phyloP scores from a whole-genome alignment of 345 rosid species.

The Barbarea vulgaris region DNA sequence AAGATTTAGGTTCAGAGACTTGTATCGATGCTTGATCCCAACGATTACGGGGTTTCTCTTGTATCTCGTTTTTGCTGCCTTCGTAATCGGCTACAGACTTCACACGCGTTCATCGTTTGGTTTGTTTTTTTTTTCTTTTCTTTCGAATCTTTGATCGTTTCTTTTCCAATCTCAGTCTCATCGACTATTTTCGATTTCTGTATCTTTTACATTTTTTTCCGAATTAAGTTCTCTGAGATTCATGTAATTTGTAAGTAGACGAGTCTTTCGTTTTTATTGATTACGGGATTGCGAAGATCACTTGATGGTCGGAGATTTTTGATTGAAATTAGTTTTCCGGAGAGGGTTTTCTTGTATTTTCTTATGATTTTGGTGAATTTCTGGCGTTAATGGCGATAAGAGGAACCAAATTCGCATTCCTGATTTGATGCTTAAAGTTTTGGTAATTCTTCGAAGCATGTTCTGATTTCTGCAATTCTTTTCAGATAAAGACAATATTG shows the following conservation, averaged over 20 bases:
- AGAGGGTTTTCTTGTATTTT: too few relatives aligned
- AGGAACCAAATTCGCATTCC: too few relatives aligned
- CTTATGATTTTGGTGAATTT: neutral
- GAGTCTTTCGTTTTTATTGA: neutral
- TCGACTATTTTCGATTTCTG: neutral
- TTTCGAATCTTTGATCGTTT: constrained; percentile 5
- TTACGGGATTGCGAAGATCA: neutral
- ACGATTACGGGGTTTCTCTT: neutral
- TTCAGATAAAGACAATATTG: constrained; percentile 41
- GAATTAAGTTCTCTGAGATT: too few relatives aligned
- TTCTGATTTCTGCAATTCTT: constrained; percentile 17
- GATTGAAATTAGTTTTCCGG: neutral
- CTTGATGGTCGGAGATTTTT: constrained; percentile 6
- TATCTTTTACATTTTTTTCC: neutral
- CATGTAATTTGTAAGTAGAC: too few relatives aligned
- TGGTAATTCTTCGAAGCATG: neutral
- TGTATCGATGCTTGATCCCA: neutral
- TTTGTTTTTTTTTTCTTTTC: constrained; percentile 36
- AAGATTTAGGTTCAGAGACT: neutral
- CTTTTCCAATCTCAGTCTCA: constrained; percentile 19
- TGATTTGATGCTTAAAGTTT: neutral
- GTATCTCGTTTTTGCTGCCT: neutral
- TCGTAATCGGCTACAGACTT: constrained; percentile 56
- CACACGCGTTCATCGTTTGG: constrained; percentile 43
- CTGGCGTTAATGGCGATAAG: too few relatives aligned